Conservation (phyloP, 2,329 filamentous ascomycete species). For the Fusarium fracticaudum region DNA sequence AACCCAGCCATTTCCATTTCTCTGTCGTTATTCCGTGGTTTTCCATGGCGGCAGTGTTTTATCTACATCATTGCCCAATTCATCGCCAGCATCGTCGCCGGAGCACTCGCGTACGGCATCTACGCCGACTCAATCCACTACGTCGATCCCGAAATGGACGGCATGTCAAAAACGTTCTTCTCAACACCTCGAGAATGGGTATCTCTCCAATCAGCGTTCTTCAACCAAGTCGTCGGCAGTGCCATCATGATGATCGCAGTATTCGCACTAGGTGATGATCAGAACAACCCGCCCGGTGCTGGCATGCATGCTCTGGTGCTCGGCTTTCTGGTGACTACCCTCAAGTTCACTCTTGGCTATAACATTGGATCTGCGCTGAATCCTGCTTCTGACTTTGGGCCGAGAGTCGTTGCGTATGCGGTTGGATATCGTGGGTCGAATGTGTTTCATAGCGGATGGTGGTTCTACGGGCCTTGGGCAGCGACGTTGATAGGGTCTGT, state of each 20-base stretch:
- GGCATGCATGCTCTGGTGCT: conserved; percentile 51
- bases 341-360: conserved; percentile 50
- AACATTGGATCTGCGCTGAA: conserved; percentile 51
- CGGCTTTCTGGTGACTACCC: conserved; percentile 47
- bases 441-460: conserved; percentile 46
- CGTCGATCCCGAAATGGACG: conserved; percentile 45
- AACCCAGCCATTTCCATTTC: conserved; percentile 51
- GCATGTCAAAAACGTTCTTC: conserved; percentile 47
- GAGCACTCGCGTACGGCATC: conserved; percentile 10
- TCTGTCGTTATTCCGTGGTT: conserved; percentile 49
- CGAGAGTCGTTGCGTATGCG: conserved; percentile 45
- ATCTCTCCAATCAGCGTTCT: conserved; percentile 43
- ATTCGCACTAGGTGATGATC: conserved; percentile 49
- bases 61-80: conserved; percentile 17
- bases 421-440: conserved; percentile 43
- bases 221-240: conserved; percentile 49
- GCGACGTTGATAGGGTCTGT: conserved; percentile 18
- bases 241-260: conserved; percentile 51
- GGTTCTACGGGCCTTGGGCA: conserved; percentile 27
- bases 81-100: conserved; percentile 1
- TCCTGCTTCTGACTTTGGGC: conserved; percentile 51
- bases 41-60: conserved; percentile 47
- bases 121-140: conserved; percentile 28
- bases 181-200: conserved; percentile 43
- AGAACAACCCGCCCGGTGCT: conserved; percentile 50